These are phyloP conservation scores for Dipteronia dyeriana DNA, from an alignment of 345 rosid species.

Conservation along the genomic window DNA sequence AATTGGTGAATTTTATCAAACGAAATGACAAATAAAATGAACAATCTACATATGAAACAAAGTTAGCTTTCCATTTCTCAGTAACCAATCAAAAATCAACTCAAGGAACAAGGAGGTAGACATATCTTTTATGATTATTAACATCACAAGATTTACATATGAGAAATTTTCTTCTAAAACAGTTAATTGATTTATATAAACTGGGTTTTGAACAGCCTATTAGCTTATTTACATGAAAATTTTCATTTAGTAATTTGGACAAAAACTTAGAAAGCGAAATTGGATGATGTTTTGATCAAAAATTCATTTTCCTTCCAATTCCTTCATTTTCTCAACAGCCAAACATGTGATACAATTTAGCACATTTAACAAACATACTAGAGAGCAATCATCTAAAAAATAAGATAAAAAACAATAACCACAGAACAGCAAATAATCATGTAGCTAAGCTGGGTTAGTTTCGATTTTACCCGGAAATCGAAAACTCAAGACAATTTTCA, in stretches of 20 bases:
- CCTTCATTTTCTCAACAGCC: constrained; percentile 9
- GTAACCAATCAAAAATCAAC: background rate
- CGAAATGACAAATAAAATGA: background rate
- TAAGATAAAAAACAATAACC: background rate
- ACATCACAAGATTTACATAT: too few species aligned
- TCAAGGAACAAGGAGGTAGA: background rate
- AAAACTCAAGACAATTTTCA: background rate
- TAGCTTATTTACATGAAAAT: background rate
- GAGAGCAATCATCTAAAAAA: background rate
- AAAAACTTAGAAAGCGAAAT: background rate
- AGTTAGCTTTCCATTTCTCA: background rate
- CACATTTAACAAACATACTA: background rate
- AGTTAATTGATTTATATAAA: background rate
- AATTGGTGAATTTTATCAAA: background rate
- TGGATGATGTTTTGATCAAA: background rate
- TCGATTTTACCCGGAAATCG: background rate
- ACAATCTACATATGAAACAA: background rate
- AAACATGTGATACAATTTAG: background rate
- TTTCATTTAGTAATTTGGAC: background rate
- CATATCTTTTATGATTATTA: too few species aligned
- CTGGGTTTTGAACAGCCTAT: background rate
- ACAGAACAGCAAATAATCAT: background rate
- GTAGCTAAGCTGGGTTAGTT: background rate
- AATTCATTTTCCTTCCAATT: background rate
- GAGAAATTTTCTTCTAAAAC: too few species aligned